A percentile compares a stretch with the other conserved stretches of the same genome.
These are phyloP conservation scores for Citropsis articulata DNA, from an alignment of 345 rosid genomes.

Conservation along the genomic window DNA sequence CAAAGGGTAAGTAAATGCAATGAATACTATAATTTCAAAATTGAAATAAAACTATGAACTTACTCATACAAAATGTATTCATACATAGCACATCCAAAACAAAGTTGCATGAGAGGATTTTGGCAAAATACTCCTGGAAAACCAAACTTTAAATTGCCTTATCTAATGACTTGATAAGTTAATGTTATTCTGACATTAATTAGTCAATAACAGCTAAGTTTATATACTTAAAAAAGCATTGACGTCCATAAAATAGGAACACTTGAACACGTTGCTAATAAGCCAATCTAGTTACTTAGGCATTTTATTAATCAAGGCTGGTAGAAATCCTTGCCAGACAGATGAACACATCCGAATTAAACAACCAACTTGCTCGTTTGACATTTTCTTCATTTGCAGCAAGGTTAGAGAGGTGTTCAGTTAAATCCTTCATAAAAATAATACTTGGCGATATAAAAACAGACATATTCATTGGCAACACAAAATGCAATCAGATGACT, in stretches of 20 bases:
- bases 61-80: not conserved
- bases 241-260: not conserved
- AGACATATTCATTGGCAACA: not conserved
- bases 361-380: not conserved
- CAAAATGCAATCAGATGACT: not conserved
- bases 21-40: constrained; percentile 1
- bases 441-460: not conserved
- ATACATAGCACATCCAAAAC: not conserved
- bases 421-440: not conserved
- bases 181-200: not conserved
- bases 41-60: not conserved
- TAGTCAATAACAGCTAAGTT: not conserved
- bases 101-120: not conserved
- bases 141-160: not conserved
- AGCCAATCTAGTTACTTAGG: not conserved
- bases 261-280: not conserved
- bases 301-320: not conserved
- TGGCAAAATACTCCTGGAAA: not conserved
- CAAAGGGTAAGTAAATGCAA: constrained; percentile 6
- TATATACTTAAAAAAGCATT: not conserved
- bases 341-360: not conserved
- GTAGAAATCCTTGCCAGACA: not conserved
- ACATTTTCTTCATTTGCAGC: not conserved
- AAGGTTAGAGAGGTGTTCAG: not conserved
- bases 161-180: not conserved